Percentiles rank a stretch among this genome's conserved stretches.
These are phyloP conservation scores for Penicillium turbatum DNA, from an alignment of 495 filamentous ascomycete genomes.

Conservation along the genomic window DNA sequence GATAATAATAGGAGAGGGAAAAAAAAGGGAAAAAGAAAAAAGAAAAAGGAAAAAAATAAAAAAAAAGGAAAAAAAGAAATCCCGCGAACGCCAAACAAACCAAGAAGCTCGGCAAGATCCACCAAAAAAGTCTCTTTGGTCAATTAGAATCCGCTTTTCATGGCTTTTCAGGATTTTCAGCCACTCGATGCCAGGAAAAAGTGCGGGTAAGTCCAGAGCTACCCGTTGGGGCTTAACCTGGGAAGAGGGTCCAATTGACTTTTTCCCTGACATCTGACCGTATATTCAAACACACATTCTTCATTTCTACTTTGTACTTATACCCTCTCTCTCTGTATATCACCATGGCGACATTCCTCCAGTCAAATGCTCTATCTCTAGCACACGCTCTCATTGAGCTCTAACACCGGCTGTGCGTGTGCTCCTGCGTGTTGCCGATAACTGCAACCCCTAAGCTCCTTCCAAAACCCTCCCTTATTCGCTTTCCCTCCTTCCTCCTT, in stretches of 20 bases:
- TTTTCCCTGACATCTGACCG: slow-evolving; percentile 5
- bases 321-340: neutral
- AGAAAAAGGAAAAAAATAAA: no score
- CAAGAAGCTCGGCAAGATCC: neutral
- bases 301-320: slow-evolving; percentile 5
- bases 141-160: no score
- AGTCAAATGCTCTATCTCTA: slow-evolving; percentile 23
- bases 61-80: neutral
- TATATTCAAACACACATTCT: slow-evolving; percentile 7
- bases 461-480: slow-evolving; percentile 15
- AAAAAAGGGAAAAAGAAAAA: neutral
- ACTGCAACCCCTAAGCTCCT: slow-evolving; percentile 8
- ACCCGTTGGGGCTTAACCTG: neutral
- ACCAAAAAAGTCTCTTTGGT: neutral
- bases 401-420: slow-evolving; percentile 19
- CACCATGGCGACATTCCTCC: slow-evolving; percentile 22
- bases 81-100: neutral
- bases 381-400: slow-evolving; percentile 22
- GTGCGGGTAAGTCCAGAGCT: neutral
- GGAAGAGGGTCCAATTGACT: neutral
- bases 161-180: slow-evolving; percentile 1
- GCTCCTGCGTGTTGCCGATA: slow-evolving; percentile 17
- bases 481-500: slow-evolving; percentile 7
- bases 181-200: neutral
- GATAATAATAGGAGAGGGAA: neutral